These are phyloP conservation scores for Leavenworthia alabamica DNA, from an alignment of 345 rosid species.

Conservation along the genomic window DNA sequence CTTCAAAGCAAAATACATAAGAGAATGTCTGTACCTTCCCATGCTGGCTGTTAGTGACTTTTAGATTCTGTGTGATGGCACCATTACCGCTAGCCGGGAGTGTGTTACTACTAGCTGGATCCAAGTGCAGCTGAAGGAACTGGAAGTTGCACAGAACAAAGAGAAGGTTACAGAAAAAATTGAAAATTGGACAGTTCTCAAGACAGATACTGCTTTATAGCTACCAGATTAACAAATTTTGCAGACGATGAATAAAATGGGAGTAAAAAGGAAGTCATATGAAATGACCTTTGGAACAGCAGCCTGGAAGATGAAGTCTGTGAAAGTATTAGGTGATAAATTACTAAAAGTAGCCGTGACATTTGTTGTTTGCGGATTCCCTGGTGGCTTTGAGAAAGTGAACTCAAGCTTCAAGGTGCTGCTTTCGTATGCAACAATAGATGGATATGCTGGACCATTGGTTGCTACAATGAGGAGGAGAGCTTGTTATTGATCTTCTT, in stretches of 20 bases:
- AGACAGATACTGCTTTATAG: no score
- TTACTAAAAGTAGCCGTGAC: conserved; percentile 75
- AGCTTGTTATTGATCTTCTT: neutral
- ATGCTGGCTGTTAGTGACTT: conserved; percentile 88
- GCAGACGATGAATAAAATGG: no score
- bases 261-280: neutral
- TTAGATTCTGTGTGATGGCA: conserved; percentile 56
- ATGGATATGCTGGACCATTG: conserved; percentile 70
- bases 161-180: neutral
- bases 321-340: conserved; percentile 50
- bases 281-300: conserved; percentile 92
- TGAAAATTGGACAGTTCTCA: neutral
- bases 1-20: no score
- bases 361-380: conserved; percentile 55
- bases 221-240: no score
- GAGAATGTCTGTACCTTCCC: conserved; percentile 97
- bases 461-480: conserved; percentile 43
- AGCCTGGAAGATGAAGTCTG: conserved; percentile 89
- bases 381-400: conserved; percentile 70
- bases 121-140: conserved; percentile 95
- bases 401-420: conserved; percentile 69
- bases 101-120: conserved; percentile 76
- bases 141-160: conserved; percentile 31
- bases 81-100: conserved; percentile 59
- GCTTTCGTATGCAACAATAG: conserved; percentile 80